Evolutionary conservation across 2,329 filamentous ascomycete species (phyloP), one percentile per base, ranked within the genome.

Genomic region (Diaporthe caulivora): DNA sequence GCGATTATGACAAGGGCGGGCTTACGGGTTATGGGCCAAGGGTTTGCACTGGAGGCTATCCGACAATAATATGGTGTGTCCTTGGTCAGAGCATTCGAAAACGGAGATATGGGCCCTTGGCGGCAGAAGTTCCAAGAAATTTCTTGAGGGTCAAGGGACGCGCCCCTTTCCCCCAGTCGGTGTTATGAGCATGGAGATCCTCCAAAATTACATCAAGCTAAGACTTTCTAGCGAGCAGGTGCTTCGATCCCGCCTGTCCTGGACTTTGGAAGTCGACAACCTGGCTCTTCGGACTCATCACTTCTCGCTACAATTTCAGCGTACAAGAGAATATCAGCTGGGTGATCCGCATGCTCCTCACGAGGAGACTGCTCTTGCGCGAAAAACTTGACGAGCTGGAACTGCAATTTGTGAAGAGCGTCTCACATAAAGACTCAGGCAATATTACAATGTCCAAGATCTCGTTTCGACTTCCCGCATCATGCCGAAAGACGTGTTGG

Each of bases 231-330:
- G 26, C 37, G 57, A 44, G 26, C 57, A 44, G 57, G 24, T 26
- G n/a, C n/a, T 62, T 42, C 34, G 57, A 18, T 62, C 57, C 21
- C n/a, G 24, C 0, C 8, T 62, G 17, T 17, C n/a, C 29, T 62
- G 57, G 57, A 1, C 5, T 13, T 40, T 10, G 13, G n/a, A 2
- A 17, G 57, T 62, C 37, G 37, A 62, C 17, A 40, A 62, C 9
- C 13, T 1, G 13, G 57, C 57, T 62, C 37, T 62, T 62, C 57
- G 57, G 40, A 26, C 10, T 42, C 13, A 62, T 62, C 15, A 62
- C 57, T 44, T 44, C 37, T 37, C 24, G 21, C n/a, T 62, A 42
- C 57, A 60, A 60, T 37, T 47, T 47, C 58, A 62, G 40, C 24
- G 58, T 62, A 6, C 37, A 62, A 42, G 57, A 44, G 24, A 42